These are phyloP conservation scores for Penicillium chermesinum DNA, from an alignment of 495 filamentous ascomycete species.

Conservation along the genomic window DNA sequence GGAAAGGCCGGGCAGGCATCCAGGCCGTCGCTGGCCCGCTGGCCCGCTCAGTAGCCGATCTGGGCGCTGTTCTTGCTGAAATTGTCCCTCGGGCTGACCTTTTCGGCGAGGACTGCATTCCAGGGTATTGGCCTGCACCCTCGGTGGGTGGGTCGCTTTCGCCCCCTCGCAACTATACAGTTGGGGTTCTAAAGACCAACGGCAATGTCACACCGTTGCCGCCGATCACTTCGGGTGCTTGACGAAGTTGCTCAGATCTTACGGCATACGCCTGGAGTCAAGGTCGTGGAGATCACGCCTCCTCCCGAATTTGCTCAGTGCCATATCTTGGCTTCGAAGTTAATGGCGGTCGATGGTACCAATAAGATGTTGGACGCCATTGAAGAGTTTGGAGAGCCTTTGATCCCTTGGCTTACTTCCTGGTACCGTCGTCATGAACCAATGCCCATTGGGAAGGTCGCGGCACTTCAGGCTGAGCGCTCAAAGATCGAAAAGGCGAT, in stretches of 20 bases:
- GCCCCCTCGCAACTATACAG: constrained; percentile 29
- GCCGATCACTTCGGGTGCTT: constrained; percentile 48
- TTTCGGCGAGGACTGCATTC: constrained; percentile 47
- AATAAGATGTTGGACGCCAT: constrained; percentile 50
- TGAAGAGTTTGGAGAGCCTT: constrained; percentile 47
- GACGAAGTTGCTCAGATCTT: constrained; percentile 46
- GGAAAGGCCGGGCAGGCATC: constrained; percentile 37
- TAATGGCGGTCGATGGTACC: constrained; percentile 54
- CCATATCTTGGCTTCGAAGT: constrained; percentile 49
- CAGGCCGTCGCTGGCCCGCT: constrained; percentile 49
- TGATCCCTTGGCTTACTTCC: constrained; percentile 53
- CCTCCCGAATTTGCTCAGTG: constrained; percentile 45
- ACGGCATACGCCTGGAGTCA: constrained; percentile 37
- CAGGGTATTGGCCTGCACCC: constrained; percentile 43
- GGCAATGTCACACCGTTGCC: constrained; percentile 55
- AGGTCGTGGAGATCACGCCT: constrained; percentile 50
- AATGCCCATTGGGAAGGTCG: constrained; percentile 38
- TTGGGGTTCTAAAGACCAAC: constrained; percentile 55
- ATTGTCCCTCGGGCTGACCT: constrained; percentile 43
- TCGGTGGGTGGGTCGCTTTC: constrained; percentile 7
- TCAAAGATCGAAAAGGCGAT: constrained; percentile 49
- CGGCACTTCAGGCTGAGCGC: constrained; percentile 46
- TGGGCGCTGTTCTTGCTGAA: constrained; percentile 46
- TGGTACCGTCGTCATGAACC: constrained; percentile 41
- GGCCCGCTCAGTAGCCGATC: constrained; percentile 39